Evolutionary conservation across 1,139 yeast genomes (phyloP).

Genomic region (Magnusiomyces sp.): DNA sequence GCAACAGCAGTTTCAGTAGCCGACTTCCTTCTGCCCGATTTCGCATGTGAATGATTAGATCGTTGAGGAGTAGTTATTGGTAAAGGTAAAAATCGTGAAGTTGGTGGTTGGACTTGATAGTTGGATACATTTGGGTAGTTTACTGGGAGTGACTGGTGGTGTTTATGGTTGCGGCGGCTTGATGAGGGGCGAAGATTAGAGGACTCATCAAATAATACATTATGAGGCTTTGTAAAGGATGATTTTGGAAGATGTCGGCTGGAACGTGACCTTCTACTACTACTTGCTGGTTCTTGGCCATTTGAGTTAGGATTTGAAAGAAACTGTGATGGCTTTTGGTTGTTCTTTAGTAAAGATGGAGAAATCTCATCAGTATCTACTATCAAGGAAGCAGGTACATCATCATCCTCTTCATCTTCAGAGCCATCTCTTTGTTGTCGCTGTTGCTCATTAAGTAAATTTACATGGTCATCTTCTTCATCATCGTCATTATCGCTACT

Average conservation of each 20-base stretch:
- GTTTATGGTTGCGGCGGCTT: too few relatives aligned
- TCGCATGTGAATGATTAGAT: too few relatives aligned
- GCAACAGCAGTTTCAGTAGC: background rate
- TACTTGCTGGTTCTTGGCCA: background rate
- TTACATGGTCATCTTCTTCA: background rate
- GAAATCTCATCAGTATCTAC: background rate
- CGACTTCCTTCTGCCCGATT: background rate
- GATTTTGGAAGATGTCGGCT: background rate
- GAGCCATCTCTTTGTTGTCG: background rate
- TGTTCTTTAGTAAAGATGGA: background rate
- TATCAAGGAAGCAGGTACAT: background rate
- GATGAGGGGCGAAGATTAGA: too few relatives aligned
- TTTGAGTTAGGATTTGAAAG: too few relatives aligned
- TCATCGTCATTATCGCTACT: slow-evolving; percentile 3
- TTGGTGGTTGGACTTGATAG: too few relatives aligned
- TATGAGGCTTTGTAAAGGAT: background rate
- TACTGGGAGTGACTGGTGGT: too few relatives aligned
- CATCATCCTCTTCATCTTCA: background rate
- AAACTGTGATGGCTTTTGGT: background rate
- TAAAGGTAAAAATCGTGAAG: too few relatives aligned
- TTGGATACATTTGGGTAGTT: too few relatives aligned
- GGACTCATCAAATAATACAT: too few relatives aligned
- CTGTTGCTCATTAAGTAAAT: background rate
- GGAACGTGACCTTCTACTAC: background rate
- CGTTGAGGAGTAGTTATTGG: too few relatives aligned